Evolutionary conservation across 1,284 basidiomycete genomes (phyloP).

Genomic region (Melampsora larici-populina): DNA sequence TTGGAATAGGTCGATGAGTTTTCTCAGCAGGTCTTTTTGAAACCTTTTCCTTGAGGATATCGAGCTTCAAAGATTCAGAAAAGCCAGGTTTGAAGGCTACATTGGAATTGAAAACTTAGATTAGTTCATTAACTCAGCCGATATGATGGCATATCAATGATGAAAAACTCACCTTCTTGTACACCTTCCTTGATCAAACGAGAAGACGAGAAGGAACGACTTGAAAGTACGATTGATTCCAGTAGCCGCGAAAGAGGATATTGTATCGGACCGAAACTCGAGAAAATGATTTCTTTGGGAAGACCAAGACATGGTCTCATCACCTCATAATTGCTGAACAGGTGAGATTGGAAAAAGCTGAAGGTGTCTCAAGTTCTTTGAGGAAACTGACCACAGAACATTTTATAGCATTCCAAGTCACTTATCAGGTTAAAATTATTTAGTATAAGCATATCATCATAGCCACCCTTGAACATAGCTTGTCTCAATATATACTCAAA

Average conservation of each 20-base stretch:
- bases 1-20: constrained; percentile 25
- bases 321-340: neutral
- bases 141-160: neutral
- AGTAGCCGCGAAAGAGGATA: neutral
- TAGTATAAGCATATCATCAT: no score
- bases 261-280: neutral
- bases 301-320: neutral
- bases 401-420: no score
- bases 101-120: no score
- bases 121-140: no score
- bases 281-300: neutral
- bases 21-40: neutral
- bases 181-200: neutral
- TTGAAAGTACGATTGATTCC: neutral
- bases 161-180: neutral
- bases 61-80: no score
- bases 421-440: no score
- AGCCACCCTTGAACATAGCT: no score
- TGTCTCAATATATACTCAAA: no score
- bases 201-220: neutral
- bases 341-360: no score
- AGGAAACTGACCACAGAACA: no score
- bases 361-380: no score
- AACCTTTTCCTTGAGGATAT: neutral
- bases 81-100: no score